Conservation (phyloP, 2,329 filamentous ascomycete species). For the Xylaria polymorpha region DNA sequence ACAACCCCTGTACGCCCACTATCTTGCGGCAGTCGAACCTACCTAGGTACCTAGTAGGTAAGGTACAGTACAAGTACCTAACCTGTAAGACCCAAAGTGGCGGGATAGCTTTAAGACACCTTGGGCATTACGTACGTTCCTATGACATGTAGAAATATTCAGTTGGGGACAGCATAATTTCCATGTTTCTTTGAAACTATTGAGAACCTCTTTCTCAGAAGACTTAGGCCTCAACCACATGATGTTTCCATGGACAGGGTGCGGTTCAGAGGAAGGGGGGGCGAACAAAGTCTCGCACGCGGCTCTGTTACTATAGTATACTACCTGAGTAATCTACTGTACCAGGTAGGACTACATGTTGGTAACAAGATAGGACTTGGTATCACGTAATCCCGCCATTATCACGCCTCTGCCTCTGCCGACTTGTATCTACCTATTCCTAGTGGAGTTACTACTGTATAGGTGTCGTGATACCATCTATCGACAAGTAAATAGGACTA, state of each 20-base stretch:
- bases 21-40: too few relatives aligned
- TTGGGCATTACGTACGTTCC: background rate
- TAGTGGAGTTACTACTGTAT: background rate
- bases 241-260: background rate
- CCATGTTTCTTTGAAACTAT: background rate
- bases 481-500: constrained; percentile 6
- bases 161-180: background rate
- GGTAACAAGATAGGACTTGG: background rate
- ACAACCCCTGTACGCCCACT: too few relatives aligned
- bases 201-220: background rate
- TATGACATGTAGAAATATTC: background rate
- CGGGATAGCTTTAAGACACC: background rate
- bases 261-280: background rate
- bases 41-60: too few relatives aligned
- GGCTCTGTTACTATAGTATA: background rate
- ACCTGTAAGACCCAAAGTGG: constrained; percentile 1
- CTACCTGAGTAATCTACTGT: background rate
- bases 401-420: background rate
- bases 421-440: background rate
- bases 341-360: background rate
- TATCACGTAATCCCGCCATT: constrained; percentile 5
- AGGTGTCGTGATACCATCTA: constrained; percentile 4
- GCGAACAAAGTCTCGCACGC: background rate
- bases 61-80: background rate
- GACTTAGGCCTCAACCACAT: background rate